Base-by-base conservation (phyloP, 2,329 filamentous ascomycete genomes). In the Chalara sp. region DNA sequence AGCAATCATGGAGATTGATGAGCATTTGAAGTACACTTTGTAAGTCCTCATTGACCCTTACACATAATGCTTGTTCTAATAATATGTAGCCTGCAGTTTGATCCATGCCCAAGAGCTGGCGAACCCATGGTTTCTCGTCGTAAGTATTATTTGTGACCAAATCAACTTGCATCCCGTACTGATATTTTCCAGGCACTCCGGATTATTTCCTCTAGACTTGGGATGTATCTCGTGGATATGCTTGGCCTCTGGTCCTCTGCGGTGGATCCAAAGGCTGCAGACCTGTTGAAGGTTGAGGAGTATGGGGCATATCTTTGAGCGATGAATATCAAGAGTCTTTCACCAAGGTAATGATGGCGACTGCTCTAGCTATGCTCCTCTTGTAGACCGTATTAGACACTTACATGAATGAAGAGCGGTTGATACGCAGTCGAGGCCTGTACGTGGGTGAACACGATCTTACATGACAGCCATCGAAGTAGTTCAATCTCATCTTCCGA, bases 1-100 rank as follows among this genome's bases (percentile, higher is more conserved):
- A 51, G 93, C 93, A n/a, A 97, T 99, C 70, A 99, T 99, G 93
- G 93, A 97, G 73, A 99, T 99, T 70, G 93, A 97, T 61, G 93
- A 99, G 74, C 91, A 97, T 70, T 76, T 99, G 68, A 97, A 99
- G 78, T 99, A 97, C 74, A 97, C 93, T 66, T 97, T 99, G 92
- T 96, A 80, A 72, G 90, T 84, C 44, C n/a, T 32, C 37, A 46
- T 29, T 35, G 31, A 21, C 13, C 42, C 8, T 33, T 32, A 44
- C 21, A 32, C 29, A 11, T n/a, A 33, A 12, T 30, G 8, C 48
- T 47, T 49, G 46, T 51, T 55, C 65, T 71, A 59, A 70, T 28
- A 45, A 35, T n/a, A 31, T 53, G 21, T 64, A 99, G 93, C 86
- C 76, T 99, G 72, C 93, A 99, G 84, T 99, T 97, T 71, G 93